Conservation (phyloP, 148 eudicot species). For the Rhododendron vialii region DNA sequence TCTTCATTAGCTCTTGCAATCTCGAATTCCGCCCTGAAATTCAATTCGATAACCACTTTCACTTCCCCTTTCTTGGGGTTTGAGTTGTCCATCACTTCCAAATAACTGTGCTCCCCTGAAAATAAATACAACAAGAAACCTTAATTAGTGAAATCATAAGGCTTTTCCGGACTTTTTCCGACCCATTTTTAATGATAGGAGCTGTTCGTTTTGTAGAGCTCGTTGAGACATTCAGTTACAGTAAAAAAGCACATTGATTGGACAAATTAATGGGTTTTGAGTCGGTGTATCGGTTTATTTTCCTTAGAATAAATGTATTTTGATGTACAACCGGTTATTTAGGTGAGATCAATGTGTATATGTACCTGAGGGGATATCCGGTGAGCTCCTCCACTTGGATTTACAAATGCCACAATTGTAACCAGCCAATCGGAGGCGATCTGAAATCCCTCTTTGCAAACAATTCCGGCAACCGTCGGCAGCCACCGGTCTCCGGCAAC, state of each 20-base stretch:
- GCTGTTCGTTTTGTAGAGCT: too few relatives aligned
- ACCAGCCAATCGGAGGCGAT: conserved; percentile 18
- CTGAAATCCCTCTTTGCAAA: conserved; percentile 15
- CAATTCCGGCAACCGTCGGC: conserved; percentile 19
- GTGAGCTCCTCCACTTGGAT: conserved; percentile 35
- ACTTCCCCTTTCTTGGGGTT: conserved; percentile 14
- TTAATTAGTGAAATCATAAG: neutral
- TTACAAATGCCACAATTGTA: conserved; percentile 19
- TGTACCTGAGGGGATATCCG: conserved; percentile 24
- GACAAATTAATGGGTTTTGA: too few relatives aligned
- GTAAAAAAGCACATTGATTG: too few relatives aligned
- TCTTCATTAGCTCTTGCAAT: conserved; percentile 28
- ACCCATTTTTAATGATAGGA: neutral
- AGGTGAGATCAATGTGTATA: neutral
- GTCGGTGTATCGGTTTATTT: too few relatives aligned
- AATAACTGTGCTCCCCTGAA: conserved; percentile 25
- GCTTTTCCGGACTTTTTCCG: too few relatives aligned
- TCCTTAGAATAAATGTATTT: too few relatives aligned
- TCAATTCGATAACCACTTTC: conserved; percentile 29
- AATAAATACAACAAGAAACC: neutral
- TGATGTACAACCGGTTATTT: neutral
- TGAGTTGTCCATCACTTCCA: conserved; percentile 20
- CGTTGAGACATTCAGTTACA: neutral
- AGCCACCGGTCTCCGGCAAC: conserved; percentile 11
- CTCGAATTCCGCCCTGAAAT: conserved; percentile 35